phyloP scores from a whole-genome alignment of 2,329 filamentous ascomycete species.

The Ophiocordyceps unilateralis region DNA sequence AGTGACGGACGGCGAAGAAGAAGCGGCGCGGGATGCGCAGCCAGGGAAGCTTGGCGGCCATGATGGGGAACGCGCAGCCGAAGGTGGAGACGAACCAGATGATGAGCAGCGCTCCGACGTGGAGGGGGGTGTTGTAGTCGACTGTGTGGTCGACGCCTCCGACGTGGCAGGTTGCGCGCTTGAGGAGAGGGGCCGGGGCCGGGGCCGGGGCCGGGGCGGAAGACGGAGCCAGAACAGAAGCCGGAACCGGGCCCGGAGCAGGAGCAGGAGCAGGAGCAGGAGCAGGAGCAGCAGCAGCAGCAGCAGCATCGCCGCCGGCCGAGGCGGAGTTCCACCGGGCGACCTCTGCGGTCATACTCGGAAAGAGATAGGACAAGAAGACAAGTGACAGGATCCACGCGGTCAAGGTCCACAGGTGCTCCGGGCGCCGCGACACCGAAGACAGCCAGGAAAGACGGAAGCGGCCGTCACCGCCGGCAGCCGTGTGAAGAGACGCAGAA shows the following conservation, averaged over 20 bases:
- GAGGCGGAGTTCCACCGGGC: neutral
- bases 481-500: slow-evolving; percentile 9
- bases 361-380: slow-evolving; percentile 15
- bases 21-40: slow-evolving; percentile 36
- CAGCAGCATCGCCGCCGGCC: neutral
- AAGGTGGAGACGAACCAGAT: slow-evolving; percentile 29
- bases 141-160: slow-evolving; percentile 12
- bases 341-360: neutral
- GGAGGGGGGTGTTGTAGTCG: slow-evolving; percentile 37
- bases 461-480: slow-evolving; percentile 23
- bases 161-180: slow-evolving; percentile 12
- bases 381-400: slow-evolving; percentile 25
- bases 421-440: slow-evolving; percentile 12
- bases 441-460: slow-evolving; percentile 14
- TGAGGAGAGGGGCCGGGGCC: slow-evolving; percentile 5
- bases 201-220: neutral
- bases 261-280: too few relatives aligned
- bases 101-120: slow-evolving; percentile 38
- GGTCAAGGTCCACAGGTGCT: slow-evolving; percentile 21
- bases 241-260: too few relatives aligned
- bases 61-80: slow-evolving; percentile 34
- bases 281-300: neutral
- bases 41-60: slow-evolving; percentile 32
- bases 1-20: slow-evolving; percentile 46
- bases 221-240: too few relatives aligned